These are phyloP conservation scores for Fistulinella cinereoalba DNA, from an alignment of 1,284 basidiomycete species.

Conservation along the genomic window DNA sequence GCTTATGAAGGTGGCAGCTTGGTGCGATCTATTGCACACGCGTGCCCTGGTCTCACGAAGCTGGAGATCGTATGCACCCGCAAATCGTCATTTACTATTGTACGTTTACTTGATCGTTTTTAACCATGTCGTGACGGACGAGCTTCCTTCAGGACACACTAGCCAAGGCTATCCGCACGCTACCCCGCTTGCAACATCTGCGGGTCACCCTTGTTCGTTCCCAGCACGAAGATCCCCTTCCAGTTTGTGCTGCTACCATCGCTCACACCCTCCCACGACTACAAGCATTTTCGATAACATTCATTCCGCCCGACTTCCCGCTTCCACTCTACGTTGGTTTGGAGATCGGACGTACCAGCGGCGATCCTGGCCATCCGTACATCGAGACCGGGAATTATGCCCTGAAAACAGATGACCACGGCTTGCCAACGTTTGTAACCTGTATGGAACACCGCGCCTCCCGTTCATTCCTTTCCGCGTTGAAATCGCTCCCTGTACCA, in stretches of 20 bases:
- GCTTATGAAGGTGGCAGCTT: slow-evolving; percentile 69
- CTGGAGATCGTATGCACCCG: slow-evolving; percentile 64
- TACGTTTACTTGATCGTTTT: slow-evolving; percentile 34
- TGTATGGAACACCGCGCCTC: slow-evolving; percentile 49
- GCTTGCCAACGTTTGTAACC: slow-evolving; percentile 40
- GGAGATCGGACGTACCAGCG: slow-evolving; percentile 29
- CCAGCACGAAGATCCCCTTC: slow-evolving; percentile 59
- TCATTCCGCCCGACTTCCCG: slow-evolving; percentile 48
- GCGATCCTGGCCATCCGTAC: slow-evolving; percentile 30
- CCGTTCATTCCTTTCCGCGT: slow-evolving; percentile 35
- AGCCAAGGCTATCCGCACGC: slow-evolving; percentile 53
- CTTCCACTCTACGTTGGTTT: slow-evolving; percentile 35
- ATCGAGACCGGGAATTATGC: slow-evolving; percentile 50
- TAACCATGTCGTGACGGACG: background rate
- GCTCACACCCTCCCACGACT: slow-evolving; percentile 64
- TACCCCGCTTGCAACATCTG: slow-evolving; percentile 59
- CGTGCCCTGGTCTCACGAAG: slow-evolving; percentile 59
- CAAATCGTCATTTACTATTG: slow-evolving; percentile 67
- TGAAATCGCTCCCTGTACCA: slow-evolving; percentile 35
- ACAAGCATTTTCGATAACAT: slow-evolving; percentile 57
- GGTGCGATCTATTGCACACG: slow-evolving; percentile 57
- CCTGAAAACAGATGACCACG: slow-evolving; percentile 44
- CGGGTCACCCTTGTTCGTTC: slow-evolving; percentile 61
- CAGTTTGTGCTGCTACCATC: slow-evolving; percentile 55
- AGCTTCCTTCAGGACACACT: slow-evolving; percentile 43